A percentile compares a stretch with the other conserved stretches of the same genome.
phyloP scores from a whole-genome alignment of 257 asterid species.

The Fraxinus excelsior region DNA sequence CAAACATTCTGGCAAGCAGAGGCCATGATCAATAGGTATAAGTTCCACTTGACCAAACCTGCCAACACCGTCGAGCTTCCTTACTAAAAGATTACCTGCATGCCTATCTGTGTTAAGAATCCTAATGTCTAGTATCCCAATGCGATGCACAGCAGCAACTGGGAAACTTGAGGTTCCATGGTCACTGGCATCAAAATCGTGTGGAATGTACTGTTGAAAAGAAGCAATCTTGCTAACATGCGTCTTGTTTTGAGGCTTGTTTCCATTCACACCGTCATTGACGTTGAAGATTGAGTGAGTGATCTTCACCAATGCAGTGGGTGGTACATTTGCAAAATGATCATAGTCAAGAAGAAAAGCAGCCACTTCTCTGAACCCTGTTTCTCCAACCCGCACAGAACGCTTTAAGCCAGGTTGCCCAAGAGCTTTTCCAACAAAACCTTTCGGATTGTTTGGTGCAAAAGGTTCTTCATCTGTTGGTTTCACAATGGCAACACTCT shows the following conservation, averaged over 20 bases:
- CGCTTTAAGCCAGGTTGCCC: conserved; percentile 95
- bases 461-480: conserved; percentile 98
- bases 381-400: conserved; percentile 90
- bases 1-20: conserved; percentile 87
- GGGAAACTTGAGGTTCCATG: conserved; percentile 97
- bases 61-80: conserved; percentile 81
- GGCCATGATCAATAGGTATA: conserved; percentile 94
- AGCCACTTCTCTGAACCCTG: conserved; percentile 94
- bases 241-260: conserved; percentile 55
- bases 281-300: conserved; percentile 84
- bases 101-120: conserved; percentile 95
- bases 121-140: conserved; percentile 94
- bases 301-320: conserved; percentile 89
- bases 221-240: conserved; percentile 94
- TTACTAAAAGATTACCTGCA: conserved; percentile 91
- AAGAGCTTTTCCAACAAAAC: conserved; percentile 91
- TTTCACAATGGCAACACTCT: conserved; percentile 91
- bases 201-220: conserved; percentile 75
- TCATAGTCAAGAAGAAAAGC: conserved; percentile 88
- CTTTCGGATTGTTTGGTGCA: conserved; percentile 97
- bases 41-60: conserved; percentile 86
- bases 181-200: conserved; percentile 95
- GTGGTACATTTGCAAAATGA: conserved; percentile 91
- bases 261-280: conserved; percentile 80
- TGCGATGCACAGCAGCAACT: conserved; percentile 83